Evolutionary conservation across 257 asterid genomes (phyloP).

Genomic region (Nicotiana sylvestris): DNA sequence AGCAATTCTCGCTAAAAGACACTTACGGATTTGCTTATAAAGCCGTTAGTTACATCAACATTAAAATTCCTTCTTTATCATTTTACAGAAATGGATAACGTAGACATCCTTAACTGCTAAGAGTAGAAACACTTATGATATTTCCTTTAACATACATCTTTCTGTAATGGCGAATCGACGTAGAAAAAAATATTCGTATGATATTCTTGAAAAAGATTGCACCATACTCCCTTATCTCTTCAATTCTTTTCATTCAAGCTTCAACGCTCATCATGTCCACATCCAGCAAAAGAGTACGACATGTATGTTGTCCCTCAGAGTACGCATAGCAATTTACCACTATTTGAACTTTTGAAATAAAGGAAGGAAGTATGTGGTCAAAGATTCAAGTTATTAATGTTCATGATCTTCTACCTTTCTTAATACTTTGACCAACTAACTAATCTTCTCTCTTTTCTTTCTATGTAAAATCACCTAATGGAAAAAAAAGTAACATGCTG

Average conservation of each 20-base stretch:
- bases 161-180: too few relatives aligned
- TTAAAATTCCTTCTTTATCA: not conserved
- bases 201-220: too few relatives aligned
- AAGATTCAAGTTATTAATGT: not conserved
- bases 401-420: not conserved
- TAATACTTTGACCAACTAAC: slow-evolving; percentile 1
- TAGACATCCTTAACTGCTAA: too few relatives aligned
- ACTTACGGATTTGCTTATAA: not conserved
- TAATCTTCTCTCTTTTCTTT: not conserved
- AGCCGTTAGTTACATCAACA: not conserved
- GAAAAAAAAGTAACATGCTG: not conserved
- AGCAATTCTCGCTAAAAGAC: not conserved
- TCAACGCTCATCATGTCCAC: too few relatives aligned
- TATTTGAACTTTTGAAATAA: not conserved
- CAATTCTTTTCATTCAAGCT: too few relatives aligned
- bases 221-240: too few relatives aligned
- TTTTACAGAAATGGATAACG: not conserved
- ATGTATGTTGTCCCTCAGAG: not conserved
- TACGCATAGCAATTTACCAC: not conserved
- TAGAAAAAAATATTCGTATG: too few relatives aligned
- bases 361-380: not conserved
- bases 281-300: not conserved
- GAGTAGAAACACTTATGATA: too few relatives aligned
- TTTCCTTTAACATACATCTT: too few relatives aligned
- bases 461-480: not conserved